Percentiles rank a stretch among this genome's conserved stretches.
phyloP scores from a whole-genome alignment of 768 basidiomycete species.

The Pholiota molesta region DNA sequence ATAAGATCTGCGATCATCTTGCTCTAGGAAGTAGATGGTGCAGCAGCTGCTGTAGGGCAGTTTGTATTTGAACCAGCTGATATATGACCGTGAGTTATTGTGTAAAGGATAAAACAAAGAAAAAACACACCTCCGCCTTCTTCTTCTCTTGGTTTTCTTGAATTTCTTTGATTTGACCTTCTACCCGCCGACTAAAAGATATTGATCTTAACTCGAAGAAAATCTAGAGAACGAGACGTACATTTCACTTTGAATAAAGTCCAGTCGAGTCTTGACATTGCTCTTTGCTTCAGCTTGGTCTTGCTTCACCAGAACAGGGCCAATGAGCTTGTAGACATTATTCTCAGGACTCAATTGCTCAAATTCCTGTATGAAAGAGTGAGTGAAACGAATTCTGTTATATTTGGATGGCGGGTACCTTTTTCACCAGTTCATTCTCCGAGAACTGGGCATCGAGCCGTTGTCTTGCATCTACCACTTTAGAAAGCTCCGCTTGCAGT shows the following conservation, averaged over 20 bases:
- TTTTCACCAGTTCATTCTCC: conserved; percentile 92
- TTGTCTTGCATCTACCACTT: conserved; percentile 79
- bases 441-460: conserved; percentile 87
- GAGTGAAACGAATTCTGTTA: background rate
- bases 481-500: conserved; percentile 73
- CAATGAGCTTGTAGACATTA: conserved; percentile 87
- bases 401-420: conserved; percentile 46
- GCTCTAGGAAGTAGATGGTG: conserved; percentile 7
- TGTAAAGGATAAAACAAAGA: conserved; percentile 7
- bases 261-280: conserved; percentile 88
- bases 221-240: conserved; percentile 37
- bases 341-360: conserved; percentile 71
- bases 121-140: conserved; percentile 69
- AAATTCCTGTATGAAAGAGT: conserved; percentile 68
- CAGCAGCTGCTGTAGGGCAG: conserved; percentile 45
- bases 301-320: conserved; percentile 89
- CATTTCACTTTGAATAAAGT: conserved; percentile 90
- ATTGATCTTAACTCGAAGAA: conserved; percentile 8
- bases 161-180: conserved; percentile 79
- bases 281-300: conserved; percentile 84
- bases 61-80: conserved; percentile 71
- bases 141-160: conserved; percentile 79
- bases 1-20: background rate
- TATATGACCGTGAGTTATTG: conserved; percentile 4
- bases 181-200: conserved; percentile 58